Evolutionary conservation across 1,284 basidiomycete genomes (phyloP).

Genomic region (Amylostereum areolatum): DNA sequence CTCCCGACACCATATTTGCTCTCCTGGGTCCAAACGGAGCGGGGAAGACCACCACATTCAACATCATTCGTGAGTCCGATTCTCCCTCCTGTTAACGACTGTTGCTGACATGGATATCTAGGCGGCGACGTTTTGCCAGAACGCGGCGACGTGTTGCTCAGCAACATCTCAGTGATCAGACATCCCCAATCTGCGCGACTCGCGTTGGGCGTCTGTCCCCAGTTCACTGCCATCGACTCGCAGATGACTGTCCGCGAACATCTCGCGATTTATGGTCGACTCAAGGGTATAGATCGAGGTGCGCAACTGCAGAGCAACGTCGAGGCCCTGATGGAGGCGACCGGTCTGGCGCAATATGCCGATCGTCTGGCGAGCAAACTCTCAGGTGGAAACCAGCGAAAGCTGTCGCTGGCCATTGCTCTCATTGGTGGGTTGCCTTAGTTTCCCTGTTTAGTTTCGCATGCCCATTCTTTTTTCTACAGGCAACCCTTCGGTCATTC

Average conservation of each 20-base stretch:
- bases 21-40: conserved; percentile 79
- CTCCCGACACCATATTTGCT: conserved; percentile 60
- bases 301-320: conserved; percentile 49
- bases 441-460: background rate
- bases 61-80: conserved; percentile 56
- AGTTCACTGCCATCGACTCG: conserved; percentile 77
- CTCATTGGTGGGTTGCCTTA: conserved; percentile 50
- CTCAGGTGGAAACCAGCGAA: conserved; percentile 78
- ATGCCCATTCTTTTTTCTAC: background rate
- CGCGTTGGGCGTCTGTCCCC: conserved; percentile 73
- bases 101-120: conserved; percentile 15
- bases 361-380: conserved; percentile 68
- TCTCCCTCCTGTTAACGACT: background rate
- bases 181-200: conserved; percentile 57
- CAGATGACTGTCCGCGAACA: conserved; percentile 77
- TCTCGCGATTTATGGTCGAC: conserved; percentile 56
- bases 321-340: conserved; percentile 51
- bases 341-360: conserved; percentile 55
- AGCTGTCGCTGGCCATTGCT: conserved; percentile 72
- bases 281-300: conserved; percentile 58
- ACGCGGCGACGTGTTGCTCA: conserved; percentile 61
- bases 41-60: conserved; percentile 76
- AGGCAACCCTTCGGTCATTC: conserved; percentile 72
- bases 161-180: conserved; percentile 54
- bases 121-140: conserved; percentile 61